Evolutionary conservation across 805 yeast species (phyloP).

Genomic region (Sugiyamaella marilandica): DNA sequence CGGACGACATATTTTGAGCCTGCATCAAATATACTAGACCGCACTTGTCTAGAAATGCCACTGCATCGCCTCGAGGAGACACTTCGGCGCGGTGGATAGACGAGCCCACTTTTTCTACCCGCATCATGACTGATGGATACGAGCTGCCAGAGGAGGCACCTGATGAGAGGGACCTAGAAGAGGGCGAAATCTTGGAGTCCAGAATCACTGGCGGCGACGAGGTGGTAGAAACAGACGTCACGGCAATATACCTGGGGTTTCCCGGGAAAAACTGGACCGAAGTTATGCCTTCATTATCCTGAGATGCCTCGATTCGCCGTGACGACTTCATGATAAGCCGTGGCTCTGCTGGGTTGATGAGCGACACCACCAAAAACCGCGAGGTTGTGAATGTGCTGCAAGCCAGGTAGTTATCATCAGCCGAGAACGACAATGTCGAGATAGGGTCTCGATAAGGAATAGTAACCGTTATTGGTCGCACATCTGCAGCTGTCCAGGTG

Average conservation of each 20-base stretch:
- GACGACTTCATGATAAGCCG: conserved; percentile 64
- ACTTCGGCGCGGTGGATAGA: conserved; percentile 67
- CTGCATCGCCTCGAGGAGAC: conserved; percentile 82
- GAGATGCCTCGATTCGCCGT: conserved; percentile 46
- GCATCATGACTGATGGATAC: conserved; percentile 55
- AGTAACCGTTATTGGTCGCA: conserved; percentile 65
- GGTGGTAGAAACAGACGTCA: conserved; percentile 46
- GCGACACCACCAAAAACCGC: conserved; percentile 68
- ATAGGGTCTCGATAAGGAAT: conserved; percentile 86
- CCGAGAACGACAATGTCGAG: conserved; percentile 65
- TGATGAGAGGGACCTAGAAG: conserved; percentile 15
- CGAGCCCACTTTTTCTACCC: conserved; percentile 76
- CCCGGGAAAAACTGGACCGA: conserved; percentile 69
- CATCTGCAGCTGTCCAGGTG: conserved; percentile 28
- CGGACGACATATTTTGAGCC: conserved; percentile 50
- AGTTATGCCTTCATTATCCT: conserved; percentile 88
- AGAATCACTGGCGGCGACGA: conserved; percentile 65
- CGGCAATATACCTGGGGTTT: conserved; percentile 48
- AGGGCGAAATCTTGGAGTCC: conserved; percentile 43
- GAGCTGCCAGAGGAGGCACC: conserved; percentile 39
- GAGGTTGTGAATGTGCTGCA: conserved; percentile 78
- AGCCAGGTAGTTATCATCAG: conserved; percentile 62
- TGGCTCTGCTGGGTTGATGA: conserved; percentile 60
- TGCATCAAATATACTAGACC: conserved; percentile 71
- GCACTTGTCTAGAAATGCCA: conserved; percentile 72